Percentiles rank a stretch among this genome's conserved stretches.
phyloP scores from a whole-genome alignment of 768 basidiomycete species.

The Boletus subparvulus region DNA sequence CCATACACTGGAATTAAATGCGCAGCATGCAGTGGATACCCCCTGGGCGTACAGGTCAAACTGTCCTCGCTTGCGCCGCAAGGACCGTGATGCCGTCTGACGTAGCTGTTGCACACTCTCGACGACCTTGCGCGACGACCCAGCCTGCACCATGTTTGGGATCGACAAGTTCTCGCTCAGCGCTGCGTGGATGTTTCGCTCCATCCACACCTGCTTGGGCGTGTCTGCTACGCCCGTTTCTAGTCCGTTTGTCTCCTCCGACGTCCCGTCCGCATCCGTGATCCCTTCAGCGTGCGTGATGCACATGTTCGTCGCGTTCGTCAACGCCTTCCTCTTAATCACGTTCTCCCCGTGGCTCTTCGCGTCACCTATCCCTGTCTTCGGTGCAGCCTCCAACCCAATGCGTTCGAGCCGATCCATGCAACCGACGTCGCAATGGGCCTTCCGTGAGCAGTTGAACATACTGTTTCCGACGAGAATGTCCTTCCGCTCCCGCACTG shows the following conservation, averaged over 20 bases:
- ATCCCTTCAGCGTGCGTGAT: neutral
- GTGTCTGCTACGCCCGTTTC: neutral
- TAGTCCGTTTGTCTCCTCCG: neutral
- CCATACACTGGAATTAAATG: no score
- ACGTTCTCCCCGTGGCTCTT: neutral
- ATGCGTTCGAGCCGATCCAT: constrained; percentile 3
- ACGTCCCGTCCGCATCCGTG: neutral
- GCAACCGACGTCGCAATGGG: constrained; percentile 17
- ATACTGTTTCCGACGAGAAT: constrained; percentile 14
- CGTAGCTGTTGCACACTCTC: neutral
- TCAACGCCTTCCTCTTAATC: constrained; percentile 15
- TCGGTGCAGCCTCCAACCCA: neutral
- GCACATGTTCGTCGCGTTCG: constrained; percentile 13
- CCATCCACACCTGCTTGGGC: constrained; percentile 11
- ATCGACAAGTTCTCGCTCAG: constrained; percentile 22
- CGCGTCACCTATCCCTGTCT: neutral
- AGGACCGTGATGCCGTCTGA: neutral
- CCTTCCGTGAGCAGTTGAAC: constrained; percentile 23
- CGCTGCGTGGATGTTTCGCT: constrained; percentile 4
- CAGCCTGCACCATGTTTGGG: constrained; percentile 8
- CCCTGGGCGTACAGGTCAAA: constrained; percentile 17
- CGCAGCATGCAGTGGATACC: no score
- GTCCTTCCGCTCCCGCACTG: neutral
- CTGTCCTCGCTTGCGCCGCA: constrained; percentile 9
- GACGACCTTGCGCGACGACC: constrained; percentile 5